These are phyloP conservation scores for Tremella yokohamensis DNA, from an alignment of 768 basidiomycete species.

Conservation along the genomic window DNA sequence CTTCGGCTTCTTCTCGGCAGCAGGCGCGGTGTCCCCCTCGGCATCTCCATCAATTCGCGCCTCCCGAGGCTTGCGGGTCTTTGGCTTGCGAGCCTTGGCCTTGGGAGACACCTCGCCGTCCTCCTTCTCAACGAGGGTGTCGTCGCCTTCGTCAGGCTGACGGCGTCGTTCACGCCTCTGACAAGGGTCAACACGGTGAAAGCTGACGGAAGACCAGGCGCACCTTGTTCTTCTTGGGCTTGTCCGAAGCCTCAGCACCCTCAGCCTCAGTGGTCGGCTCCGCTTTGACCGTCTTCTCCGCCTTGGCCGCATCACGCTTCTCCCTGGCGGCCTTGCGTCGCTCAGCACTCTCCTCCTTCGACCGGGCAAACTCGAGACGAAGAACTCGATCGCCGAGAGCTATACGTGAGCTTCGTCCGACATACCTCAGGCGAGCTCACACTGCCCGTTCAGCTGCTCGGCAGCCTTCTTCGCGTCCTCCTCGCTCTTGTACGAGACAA, in stretches of 20 bases:
- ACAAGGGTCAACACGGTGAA: not conserved
- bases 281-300: conserved; percentile 19
- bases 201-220: not conserved
- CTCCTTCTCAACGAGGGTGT: conserved; percentile 14
- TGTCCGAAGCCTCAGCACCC: conserved; percentile 20
- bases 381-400: conserved; percentile 52
- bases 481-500: conserved; percentile 39
- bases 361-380: conserved; percentile 33
- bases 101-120: conserved; percentile 24
- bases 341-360: conserved; percentile 40
- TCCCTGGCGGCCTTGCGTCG: conserved; percentile 29
- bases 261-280: conserved; percentile 20
- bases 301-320: conserved; percentile 31
- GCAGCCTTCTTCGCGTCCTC: conserved; percentile 44
- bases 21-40: conserved; percentile 9
- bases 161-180: conserved; percentile 34
- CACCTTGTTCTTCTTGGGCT: conserved; percentile 42
- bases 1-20: conserved; percentile 17
- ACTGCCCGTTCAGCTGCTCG: conserved; percentile 44
- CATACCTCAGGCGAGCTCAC: conserved; percentile 24
- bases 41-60: conserved; percentile 44
- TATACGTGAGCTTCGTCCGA: conserved; percentile 12
- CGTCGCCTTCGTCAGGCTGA: conserved; percentile 46
- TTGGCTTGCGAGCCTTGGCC: conserved; percentile 24
- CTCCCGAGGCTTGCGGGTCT: conserved; percentile 26